Evolutionary conservation across 371 early-diverging fungal species (phyloP).

Genomic region (Saksenaea vasiformis): DNA sequence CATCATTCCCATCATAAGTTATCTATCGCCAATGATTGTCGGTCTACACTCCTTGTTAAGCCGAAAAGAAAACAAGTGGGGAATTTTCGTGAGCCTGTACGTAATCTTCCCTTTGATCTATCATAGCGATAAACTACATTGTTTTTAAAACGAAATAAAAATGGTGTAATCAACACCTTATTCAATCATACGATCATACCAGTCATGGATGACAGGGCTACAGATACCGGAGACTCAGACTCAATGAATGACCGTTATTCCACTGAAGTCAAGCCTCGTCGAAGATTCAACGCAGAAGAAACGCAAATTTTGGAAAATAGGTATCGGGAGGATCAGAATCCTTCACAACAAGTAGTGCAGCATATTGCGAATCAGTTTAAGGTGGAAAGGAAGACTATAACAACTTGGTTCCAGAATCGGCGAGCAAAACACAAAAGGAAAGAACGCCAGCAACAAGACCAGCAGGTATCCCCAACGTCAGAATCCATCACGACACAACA

Average conservation of each 20-base stretch:
- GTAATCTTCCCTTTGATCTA: too few species aligned
- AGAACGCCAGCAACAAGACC: not conserved
- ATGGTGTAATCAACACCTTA: too few species aligned
- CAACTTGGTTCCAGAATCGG: constrained; percentile 50
- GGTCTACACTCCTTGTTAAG: too few species aligned
- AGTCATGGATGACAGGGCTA: not conserved
- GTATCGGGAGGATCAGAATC: constrained; percentile 24
- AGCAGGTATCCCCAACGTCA: not conserved
- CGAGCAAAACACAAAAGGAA: constrained; percentile 40
- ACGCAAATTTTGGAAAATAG: constrained; percentile 23
- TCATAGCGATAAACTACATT: too few species aligned
- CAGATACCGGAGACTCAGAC: not conserved
- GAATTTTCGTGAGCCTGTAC: too few species aligned
- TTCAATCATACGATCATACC: not conserved
- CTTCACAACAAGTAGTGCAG: constrained; percentile 25
- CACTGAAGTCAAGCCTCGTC: constrained; percentile 37
- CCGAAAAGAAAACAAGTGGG: too few species aligned
- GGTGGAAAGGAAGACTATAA: constrained; percentile 33
- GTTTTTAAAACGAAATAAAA: too few species aligned
- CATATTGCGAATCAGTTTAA: constrained; percentile 19
- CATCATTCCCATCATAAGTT: too few species aligned
- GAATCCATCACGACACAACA: not conserved
- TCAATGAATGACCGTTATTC: constrained; percentile 21
- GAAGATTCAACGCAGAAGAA: constrained; percentile 33
- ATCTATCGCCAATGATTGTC: too few species aligned